These are phyloP conservation scores for Clonostachys byssicola DNA, from an alignment of 2,329 filamentous ascomycete genomes.

Conservation along the genomic window DNA sequence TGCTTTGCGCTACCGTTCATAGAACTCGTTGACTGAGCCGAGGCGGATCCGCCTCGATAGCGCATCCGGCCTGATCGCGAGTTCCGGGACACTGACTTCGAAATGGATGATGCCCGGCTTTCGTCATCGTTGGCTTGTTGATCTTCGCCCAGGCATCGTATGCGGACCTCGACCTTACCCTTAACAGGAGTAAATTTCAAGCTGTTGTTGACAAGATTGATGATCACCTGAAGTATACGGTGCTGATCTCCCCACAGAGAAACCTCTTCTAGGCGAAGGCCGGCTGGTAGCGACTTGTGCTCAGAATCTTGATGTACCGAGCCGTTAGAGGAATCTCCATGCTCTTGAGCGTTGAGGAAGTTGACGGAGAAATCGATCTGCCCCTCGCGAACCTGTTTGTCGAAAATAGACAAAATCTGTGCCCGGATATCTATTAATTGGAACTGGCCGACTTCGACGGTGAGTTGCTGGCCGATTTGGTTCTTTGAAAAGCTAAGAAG, in stretches of 20 bases:
- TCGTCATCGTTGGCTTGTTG: constrained; percentile 33
- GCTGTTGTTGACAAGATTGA: constrained; percentile 88
- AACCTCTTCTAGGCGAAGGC: constrained; percentile 69
- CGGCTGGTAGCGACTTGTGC: neutral
- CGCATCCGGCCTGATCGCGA: constrained; percentile 36
- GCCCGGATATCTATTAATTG: constrained; percentile 77
- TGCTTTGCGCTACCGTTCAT: neutral
- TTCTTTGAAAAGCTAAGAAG: constrained; percentile 92
- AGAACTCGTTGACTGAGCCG: constrained; percentile 46
- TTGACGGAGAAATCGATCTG: constrained; percentile 69
- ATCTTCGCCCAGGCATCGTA: constrained; percentile 66
- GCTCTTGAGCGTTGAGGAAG: constrained; percentile 45
- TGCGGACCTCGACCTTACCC: constrained; percentile 71
- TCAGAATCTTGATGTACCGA: neutral
- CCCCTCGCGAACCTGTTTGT: constrained; percentile 81
- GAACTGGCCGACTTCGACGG: constrained; percentile 81
- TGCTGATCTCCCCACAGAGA: constrained; percentile 91
- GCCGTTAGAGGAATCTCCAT: constrained; percentile 40
- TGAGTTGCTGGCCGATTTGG: constrained; percentile 81
- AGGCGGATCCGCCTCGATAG: constrained; percentile 41
- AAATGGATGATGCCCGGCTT: constrained; percentile 49
- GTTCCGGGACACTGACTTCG: constrained; percentile 42
- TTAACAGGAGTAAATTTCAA: constrained; percentile 82
- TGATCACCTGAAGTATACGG: constrained; percentile 86
- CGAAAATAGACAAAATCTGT: constrained; percentile 82